phyloP scores from a whole-genome alignment of 2,329 filamentous ascomycete genomes.

The Diaporthe sp. region DNA sequence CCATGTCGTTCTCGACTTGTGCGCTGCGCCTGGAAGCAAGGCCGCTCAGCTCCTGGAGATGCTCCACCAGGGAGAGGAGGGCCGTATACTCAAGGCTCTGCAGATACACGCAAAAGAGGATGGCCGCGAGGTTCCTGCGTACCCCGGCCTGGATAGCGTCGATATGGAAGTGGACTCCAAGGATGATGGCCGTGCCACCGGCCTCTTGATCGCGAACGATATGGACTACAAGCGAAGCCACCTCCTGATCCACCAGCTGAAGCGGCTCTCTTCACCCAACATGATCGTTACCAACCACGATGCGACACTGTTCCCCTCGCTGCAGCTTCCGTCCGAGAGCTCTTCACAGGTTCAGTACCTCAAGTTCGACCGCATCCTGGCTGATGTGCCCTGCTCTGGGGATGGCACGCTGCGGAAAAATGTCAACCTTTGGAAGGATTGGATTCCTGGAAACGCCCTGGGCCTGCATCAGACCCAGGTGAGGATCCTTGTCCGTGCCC shows the following conservation, averaged over 20 bases:
- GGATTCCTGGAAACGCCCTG: conserved; percentile 88
- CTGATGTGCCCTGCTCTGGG: conserved; percentile 96
- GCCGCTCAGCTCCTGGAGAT: conserved; percentile 95
- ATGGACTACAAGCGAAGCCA: conserved; percentile 96
- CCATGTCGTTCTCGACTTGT: conserved; percentile 95
- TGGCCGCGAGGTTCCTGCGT: conserved; percentile 63
- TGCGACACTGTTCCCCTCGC: conserved; percentile 93
- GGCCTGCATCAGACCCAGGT: conserved; percentile 90
- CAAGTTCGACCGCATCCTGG: conserved; percentile 96
- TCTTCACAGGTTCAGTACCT: conserved; percentile 77
- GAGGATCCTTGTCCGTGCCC: conserved; percentile 88
- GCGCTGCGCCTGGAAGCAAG: conserved; percentile 97
- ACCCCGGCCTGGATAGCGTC: conserved; percentile 62
- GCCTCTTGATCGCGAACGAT: conserved; percentile 94
- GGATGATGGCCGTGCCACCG: conserved; percentile 90
- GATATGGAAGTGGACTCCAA: conserved; percentile 71
- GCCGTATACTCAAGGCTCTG: conserved; percentile 80
- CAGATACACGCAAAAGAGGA: conserved; percentile 73
- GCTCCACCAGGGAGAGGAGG: conserved; percentile 93
- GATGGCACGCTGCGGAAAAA: conserved; percentile 97
- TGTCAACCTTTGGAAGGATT: conserved; percentile 92
- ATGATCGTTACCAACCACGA: conserved; percentile 98
- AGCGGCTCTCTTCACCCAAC: conserved; percentile 96
- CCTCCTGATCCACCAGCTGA: conserved; percentile 98
- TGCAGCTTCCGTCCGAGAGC: conserved; percentile 78